Conservation (phyloP, 2,329 filamentous ascomycete genomes). For the Aspergillus ochraceoroseus region DNA sequence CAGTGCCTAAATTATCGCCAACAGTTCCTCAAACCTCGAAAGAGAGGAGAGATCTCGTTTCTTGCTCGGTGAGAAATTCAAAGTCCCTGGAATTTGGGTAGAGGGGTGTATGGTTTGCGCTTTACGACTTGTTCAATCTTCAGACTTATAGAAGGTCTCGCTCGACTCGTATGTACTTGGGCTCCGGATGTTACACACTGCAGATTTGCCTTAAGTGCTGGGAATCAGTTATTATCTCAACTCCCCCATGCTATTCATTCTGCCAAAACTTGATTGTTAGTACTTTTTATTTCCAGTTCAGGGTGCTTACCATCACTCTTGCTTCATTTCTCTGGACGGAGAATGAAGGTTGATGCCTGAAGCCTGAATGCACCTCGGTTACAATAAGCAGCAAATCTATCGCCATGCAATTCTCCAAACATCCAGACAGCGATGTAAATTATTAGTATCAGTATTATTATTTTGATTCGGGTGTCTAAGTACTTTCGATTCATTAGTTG, state of each 20-base stretch:
- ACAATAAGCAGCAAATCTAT: too few relatives aligned
- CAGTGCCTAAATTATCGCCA: not conserved
- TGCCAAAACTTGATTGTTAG: not conserved
- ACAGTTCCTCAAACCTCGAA: not conserved
- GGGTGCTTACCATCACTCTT: not conserved
- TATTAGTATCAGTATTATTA: too few relatives aligned
- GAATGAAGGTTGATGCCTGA: not conserved
- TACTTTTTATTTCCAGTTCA: not conserved
- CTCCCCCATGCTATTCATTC: not conserved
- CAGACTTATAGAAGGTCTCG: too few relatives aligned
- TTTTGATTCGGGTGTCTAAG: not conserved
- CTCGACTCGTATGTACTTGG: too few relatives aligned
- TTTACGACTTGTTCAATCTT: not conserved
- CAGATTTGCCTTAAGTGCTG: conserved; percentile 9
- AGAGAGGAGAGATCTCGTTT: not conserved
- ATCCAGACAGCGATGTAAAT: too few relatives aligned
- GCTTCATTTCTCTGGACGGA: not conserved
- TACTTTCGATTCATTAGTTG: not conserved
- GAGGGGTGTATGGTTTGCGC: conserved; percentile 5
- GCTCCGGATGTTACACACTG: conserved; percentile 11
- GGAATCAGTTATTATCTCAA: not conserved
- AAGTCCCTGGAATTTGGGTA: conserved; percentile 9
- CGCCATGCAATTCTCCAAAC: too few relatives aligned
- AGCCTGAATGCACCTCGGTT: too few relatives aligned
- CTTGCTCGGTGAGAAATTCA: not conserved